Base-by-base conservation (phyloP, 2,329 filamentous ascomycete genomes). In the Pseudocercospora vitis region DNA sequence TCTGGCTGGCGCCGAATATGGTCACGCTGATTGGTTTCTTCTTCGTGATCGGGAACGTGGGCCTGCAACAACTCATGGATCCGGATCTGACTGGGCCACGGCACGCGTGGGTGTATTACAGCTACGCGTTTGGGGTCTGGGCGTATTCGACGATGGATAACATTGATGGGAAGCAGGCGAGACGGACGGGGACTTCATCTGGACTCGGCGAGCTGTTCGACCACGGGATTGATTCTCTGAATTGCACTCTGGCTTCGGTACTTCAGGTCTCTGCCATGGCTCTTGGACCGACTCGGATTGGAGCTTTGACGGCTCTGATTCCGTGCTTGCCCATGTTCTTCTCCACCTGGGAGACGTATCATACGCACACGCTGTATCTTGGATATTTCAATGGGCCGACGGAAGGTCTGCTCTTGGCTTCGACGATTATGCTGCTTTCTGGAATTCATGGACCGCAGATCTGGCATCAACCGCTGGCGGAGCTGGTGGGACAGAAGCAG, bases 131-230 rank as follows among this genome's bases (percentile, higher is more conserved):
- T 61, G 94, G 94, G 33, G 81, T 99, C 55, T 99, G 95, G 87
- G 94, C 95, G 71, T 86, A 97, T 74, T 95, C 94, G 64, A 99
- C 94, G 11, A 91, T 99, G 87, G 94, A 99, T 78, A 99, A 99
- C 72, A 87, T 97, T 60, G 94, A 99, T 72, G 94, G 94, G 64
- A 99, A 99, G 76, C 94, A 99, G 77, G 94, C 94, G 53, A 83
- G 94, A 60, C 82, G 94, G 66, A 99, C 94, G 3, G 91, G 92
- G 49, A 96, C 92, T 3, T 97, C 92, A 24, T 96, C 91, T 70
- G 90, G 90, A 0, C 80, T 99, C 21, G 94, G 94, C 63, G 94
- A 99, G 74, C 84, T 99, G 11, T 99, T 99, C 74, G 94, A 99
- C 74, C 94, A 99, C 75, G 94, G 94, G 61, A 97, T 99, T 74